Conservation (phyloP, 345 rosid genomes). For the Linum usitatissimum region DNA sequence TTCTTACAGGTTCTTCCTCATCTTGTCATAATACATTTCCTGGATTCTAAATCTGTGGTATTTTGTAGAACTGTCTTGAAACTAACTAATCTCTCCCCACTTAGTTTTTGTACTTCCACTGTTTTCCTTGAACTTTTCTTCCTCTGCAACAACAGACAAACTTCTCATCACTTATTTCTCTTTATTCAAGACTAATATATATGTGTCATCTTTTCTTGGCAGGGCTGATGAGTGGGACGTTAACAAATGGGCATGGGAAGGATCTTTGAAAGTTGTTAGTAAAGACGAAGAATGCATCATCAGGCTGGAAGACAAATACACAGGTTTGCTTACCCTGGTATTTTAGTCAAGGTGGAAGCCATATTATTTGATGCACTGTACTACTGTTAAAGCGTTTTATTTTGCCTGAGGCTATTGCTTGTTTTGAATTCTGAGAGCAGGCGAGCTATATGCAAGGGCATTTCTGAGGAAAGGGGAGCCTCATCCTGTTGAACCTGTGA, state of each 20-base stretch:
- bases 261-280: slow-evolving; percentile 68
- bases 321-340: slow-evolving; percentile 33
- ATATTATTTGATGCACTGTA: slow-evolving; percentile 2
- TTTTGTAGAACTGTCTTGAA: background rate
- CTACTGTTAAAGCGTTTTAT: background rate
- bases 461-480: slow-evolving; percentile 87
- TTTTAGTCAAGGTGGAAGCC: slow-evolving; percentile 10
- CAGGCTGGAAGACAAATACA: slow-evolving; percentile 81
- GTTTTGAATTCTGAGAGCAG: slow-evolving; percentile 18
- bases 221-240: slow-evolving; percentile 99
- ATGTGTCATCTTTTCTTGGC: slow-evolving; percentile 16
- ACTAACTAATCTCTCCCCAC: background rate
- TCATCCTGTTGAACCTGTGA: slow-evolving; percentile 93
- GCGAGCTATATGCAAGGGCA: slow-evolving; percentile 88
- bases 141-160: background rate
- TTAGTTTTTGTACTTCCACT: background rate
- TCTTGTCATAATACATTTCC: slow-evolving; percentile 6
- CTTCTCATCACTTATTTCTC: background rate
- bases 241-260: slow-evolving; percentile 99
- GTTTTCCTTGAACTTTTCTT: background rate
- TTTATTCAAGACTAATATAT: slow-evolving; percentile 10
- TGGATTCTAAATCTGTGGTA: background rate
- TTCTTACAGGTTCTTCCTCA: slow-evolving; percentile 69
- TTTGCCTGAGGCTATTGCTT: slow-evolving; percentile 4
- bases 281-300: slow-evolving; percentile 97